Evolutionary conservation across 1,284 basidiomycete genomes (phyloP), one percentile per base, ranked within the genome.

Genomic region (Trichosporon asahii): DNA sequence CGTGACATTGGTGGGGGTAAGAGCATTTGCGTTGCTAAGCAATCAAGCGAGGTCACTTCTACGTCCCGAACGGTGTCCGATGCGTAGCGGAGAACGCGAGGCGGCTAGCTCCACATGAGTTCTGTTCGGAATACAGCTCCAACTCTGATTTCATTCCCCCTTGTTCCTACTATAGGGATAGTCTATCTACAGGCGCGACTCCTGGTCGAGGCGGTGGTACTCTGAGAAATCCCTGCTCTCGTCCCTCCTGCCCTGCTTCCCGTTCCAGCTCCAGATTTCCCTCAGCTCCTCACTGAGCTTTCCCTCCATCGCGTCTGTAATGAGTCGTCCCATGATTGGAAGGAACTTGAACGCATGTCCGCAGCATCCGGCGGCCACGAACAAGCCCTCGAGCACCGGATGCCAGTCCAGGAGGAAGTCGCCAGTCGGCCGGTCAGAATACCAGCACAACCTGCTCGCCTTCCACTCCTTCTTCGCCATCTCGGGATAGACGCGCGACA

Each of bases 371-470:
- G 73, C 72, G 1, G 77, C 79, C 15, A 82, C 65, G 72, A 82
- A 75, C 3, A 83, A 72, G 1, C 71, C 73, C 3, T 75, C 57
- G 55, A 77, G 71, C 23, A 63, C 46, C 2, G 78, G 76, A 25
- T 76, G 74, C 29, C 74, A 72, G 67, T 84, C 81, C 61, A 84
- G 71, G 64, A 83, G 69, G 76, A 79, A 83, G 71, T 83, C 82
- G 27, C 82, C 81, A 31, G 79, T 78, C 9, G 75, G 70, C 0
- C 79, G 78, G 64, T 84, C 82, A 4, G 71, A 73, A 76, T 83
- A 82, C 76, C 76, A 77, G 66, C 76, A 77, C 49, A 77, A 46
- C 8, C 76, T 70, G 25, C 70, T 68, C n/a, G 66, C 70, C 8
- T 67, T 60, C 70, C 70, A 76, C 49, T 69, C 63, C 55, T 68